A percentile compares a stretch with the other conserved stretches of the same genome.
These are phyloP conservation scores for Pestalotiopsis sp. DNA, from an alignment of 2,329 filamentous ascomycete genomes.

Conservation along the genomic window DNA sequence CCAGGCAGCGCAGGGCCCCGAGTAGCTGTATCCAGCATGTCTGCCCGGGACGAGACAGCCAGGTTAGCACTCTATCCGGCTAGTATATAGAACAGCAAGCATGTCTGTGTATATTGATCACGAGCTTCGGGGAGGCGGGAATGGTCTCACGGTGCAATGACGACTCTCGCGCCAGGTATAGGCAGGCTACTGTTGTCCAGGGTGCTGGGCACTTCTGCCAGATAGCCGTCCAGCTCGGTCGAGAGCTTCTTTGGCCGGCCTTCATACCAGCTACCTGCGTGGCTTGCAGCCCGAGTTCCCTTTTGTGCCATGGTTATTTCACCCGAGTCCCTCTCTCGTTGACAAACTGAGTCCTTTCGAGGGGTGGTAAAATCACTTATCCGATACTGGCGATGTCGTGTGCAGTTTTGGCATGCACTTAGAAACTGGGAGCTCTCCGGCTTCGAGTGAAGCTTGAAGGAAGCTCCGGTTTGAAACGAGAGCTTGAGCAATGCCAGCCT, in stretches of 20 bases:
- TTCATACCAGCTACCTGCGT: slow-evolving; percentile 89
- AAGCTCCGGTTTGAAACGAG: background rate
- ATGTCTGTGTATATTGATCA: background rate
- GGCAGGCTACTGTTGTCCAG: slow-evolving; percentile 66
- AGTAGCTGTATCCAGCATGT: slow-evolving; percentile 92
- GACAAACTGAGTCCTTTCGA: background rate
- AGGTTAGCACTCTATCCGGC: slow-evolving; percentile 9
- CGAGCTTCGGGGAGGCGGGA: background rate
- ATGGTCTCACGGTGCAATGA: slow-evolving; percentile 84
- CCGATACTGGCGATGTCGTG: background rate
- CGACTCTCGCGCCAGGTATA: slow-evolving; percentile 72
- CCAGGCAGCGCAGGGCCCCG: slow-evolving; percentile 89
- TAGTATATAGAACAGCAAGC: background rate
- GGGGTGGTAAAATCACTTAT: background rate
- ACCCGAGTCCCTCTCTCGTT: background rate
- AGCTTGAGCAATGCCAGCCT: background rate
- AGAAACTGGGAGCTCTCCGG: background rate
- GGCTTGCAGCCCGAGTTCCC: slow-evolving; percentile 58
- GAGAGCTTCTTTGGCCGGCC: slow-evolving; percentile 61
- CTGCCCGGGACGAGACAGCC: slow-evolving; percentile 44
- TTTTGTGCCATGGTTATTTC: slow-evolving; percentile 26
- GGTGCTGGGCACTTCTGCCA: slow-evolving; percentile 69
- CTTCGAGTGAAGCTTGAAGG: background rate
- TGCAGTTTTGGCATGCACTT: background rate
- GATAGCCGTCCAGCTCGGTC: slow-evolving; percentile 71